These are phyloP conservation scores for Rhizopogon vulgaris DNA, from an alignment of 768 basidiomycete genomes.

Conservation along the genomic window DNA sequence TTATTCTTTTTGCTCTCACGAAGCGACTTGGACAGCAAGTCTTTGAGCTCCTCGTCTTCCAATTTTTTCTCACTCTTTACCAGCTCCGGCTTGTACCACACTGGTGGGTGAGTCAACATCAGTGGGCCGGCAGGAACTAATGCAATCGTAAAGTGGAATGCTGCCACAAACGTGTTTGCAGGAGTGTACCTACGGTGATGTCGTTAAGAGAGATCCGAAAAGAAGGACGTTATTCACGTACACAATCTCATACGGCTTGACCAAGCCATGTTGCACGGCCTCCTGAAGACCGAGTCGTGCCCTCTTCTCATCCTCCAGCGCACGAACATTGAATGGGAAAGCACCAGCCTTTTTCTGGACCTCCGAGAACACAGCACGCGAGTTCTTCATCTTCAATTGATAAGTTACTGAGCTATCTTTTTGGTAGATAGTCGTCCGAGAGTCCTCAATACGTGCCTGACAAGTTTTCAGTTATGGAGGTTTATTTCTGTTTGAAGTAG, in stretches of 20 bases:
- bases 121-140: slow-evolving; percentile 85
- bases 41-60: slow-evolving; percentile 82
- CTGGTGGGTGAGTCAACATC: slow-evolving; percentile 79
- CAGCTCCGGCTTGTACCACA: slow-evolving; percentile 92
- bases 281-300: slow-evolving; percentile 93
- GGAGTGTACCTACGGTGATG: slow-evolving; percentile 62
- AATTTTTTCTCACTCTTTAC: slow-evolving; percentile 87
- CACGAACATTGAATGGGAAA: slow-evolving; percentile 96
- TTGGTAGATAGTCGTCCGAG: slow-evolving; percentile 90
- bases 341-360: slow-evolving; percentile 97
- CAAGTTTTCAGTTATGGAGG: background rate
- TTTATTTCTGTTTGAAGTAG: background rate
- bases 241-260: slow-evolving; percentile 95
- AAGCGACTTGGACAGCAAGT: slow-evolving; percentile 68
- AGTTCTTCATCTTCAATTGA: slow-evolving; percentile 96
- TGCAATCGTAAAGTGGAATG: slow-evolving; percentile 96
- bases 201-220: slow-evolving; percentile 1
- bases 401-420: slow-evolving; percentile 82
- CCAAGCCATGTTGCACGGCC: slow-evolving; percentile 88
- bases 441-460: slow-evolving; percentile 85
- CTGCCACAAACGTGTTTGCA: slow-evolving; percentile 79
- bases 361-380: slow-evolving; percentile 93
- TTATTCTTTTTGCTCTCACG: slow-evolving; percentile 90
- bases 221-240: slow-evolving; percentile 33
- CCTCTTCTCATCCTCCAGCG: slow-evolving; percentile 92